phyloP scores from a whole-genome alignment of 1,139 yeast genomes.

The Scheffersomyces parashehatae region DNA sequence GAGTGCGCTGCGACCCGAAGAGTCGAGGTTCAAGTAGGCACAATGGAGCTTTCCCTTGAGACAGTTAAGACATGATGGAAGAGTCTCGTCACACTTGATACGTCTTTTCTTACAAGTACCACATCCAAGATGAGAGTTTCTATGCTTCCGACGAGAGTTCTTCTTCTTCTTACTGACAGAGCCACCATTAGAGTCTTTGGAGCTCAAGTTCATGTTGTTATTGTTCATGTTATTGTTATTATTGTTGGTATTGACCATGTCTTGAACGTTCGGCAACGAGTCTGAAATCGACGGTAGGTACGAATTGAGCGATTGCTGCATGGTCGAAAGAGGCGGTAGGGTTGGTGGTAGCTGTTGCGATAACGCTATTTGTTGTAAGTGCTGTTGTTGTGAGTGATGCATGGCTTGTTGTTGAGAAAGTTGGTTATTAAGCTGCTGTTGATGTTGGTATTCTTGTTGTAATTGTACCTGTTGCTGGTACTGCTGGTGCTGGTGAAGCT shows the following conservation, averaged over 20 bases:
- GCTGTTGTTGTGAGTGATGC: not conserved
- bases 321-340: not conserved
- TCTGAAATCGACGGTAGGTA: not conserved
- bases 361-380: too few relatives aligned
- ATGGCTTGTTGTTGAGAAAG: not conserved
- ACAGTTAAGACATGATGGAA: slow-evolving; percentile 64
- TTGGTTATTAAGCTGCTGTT: not conserved
- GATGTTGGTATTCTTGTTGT: not conserved
- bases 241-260: slow-evolving; percentile 1
- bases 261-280: not conserved
- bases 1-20: slow-evolving; percentile 51
- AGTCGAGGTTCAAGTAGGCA: slow-evolving; percentile 53
- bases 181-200: not conserved
- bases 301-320: not conserved
- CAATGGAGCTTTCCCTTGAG: slow-evolving; percentile 57
- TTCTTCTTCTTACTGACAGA: slow-evolving; percentile 24
- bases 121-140: slow-evolving; percentile 65
- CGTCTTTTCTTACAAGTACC: slow-evolving; percentile 67
- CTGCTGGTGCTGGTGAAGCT: slow-evolving; percentile 1
- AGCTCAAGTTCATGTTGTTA: not conserved
- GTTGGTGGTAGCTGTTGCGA: not conserved
- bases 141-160: slow-evolving; percentile 58
- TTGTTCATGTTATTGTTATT: not conserved
- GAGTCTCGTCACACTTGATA: slow-evolving; percentile 66
- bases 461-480: not conserved